Conservation (phyloP, 2,329 filamentous ascomycete genomes). For the Phyllosticta capitalensis region DNA sequence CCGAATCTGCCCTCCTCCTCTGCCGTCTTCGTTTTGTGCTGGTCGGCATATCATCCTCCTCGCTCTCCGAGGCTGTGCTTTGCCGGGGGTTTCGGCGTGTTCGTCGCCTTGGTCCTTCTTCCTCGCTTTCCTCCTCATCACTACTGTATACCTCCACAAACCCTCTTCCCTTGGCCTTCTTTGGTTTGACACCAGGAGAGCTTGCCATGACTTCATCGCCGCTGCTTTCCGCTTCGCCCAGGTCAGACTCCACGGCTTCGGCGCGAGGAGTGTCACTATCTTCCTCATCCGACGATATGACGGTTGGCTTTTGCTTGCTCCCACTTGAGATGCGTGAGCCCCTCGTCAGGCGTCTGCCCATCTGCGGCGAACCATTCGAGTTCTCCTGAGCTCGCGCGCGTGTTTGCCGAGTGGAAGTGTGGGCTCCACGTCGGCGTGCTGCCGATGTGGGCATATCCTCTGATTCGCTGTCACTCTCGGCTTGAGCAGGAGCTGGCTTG, state of each 20-base stretch:
- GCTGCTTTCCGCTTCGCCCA: constrained; percentile 9
- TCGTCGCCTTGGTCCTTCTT: neutral
- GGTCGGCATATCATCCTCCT: constrained; percentile 6
- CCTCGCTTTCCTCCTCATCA: constrained; percentile 10
- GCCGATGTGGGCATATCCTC: neutral
- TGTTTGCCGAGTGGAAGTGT: constrained; percentile 14
- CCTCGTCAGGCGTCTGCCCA: neutral
- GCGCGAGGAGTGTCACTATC: neutral
- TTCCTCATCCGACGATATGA: neutral
- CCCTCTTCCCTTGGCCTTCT: neutral
- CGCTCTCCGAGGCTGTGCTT: constrained; percentile 8
- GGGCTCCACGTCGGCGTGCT: neutral
- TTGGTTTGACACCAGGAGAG: constrained; percentile 1
- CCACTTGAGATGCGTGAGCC: neutral
- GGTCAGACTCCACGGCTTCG: neutral
- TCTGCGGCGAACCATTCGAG: neutral
- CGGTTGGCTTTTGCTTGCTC: neutral
- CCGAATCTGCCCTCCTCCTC: constrained; percentile 13
- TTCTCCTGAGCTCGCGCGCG: constrained; percentile 11
- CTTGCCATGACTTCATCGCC: constrained; percentile 12
- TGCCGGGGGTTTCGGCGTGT: neutral
- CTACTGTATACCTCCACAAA: constrained; percentile 1
- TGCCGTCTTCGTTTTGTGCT: constrained; percentile 4
- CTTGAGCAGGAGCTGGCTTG: neutral
- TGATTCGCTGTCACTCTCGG: neutral